Evolutionary conservation across 495 filamentous ascomycete genomes (phyloP), one percentile per base, ranked within the genome.

Genomic region (Sporormia fimetaria): DNA sequence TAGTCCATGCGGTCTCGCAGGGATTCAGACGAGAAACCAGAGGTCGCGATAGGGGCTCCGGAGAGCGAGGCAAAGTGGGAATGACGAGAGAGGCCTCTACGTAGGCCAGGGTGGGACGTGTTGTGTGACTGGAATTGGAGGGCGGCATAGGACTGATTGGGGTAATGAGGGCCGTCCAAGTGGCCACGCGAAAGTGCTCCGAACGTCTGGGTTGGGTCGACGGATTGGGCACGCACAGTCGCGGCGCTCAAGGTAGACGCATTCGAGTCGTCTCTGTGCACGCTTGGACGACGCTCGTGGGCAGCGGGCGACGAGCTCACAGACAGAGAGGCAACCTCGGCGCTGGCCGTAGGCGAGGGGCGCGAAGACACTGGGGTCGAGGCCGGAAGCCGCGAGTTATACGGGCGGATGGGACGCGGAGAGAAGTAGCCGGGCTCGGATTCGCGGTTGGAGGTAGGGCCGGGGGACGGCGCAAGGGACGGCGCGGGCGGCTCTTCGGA

Each of bases 81-180:
- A 2, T 55, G 53, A 28, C 63, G 57, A 0, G 59, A 61, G 32
- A 51, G 63, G 8, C 56, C 37, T 16, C 59, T 51, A 26, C 58
- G 52, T 8, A 56, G 40, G 6, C 8, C 49, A 42, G n/a, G 51
- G 28, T 20, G 59, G 63, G 40, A 63, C 54, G 6, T 51, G 51
- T 44, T 65, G n/a, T n/a, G n/a, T n/a, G n/a, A n/a, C n/a, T n/a
- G 63, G n/a, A 37, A 48, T 10, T 65, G 63, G 12, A 65, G 51
- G 7, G 61, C 63, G n/a, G 61, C 55, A 42, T 63, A 63, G 1
- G 61, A 51, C 40, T 65, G 63, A 38, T 65, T 64, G 4, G 63
- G 63, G 39, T 57, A 64, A 23, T 48, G 33, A 14, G 56, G 58
- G 20, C 53, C 50, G 39, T 61, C 54, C 26, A 50, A 26, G 18